Conservation (phyloP, 306 rosid species). For the Fragaria nilgerrensis region DNA sequence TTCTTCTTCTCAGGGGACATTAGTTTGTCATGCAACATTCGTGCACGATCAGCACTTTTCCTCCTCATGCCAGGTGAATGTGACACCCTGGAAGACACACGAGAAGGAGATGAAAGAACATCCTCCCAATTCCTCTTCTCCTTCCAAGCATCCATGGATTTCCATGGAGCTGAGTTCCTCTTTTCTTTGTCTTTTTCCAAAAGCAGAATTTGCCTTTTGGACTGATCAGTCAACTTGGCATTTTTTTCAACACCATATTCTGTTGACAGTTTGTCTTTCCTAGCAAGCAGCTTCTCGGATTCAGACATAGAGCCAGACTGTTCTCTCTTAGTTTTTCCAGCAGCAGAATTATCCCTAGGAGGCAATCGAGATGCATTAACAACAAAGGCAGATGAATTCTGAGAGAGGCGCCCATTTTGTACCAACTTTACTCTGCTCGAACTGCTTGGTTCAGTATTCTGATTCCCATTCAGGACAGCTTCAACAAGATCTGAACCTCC, state of each 20-base stretch:
- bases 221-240: slow-evolving; percentile 45
- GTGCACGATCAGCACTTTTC: slow-evolving; percentile 91
- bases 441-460: slow-evolving; percentile 36
- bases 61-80: slow-evolving; percentile 81
- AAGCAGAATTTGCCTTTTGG: slow-evolving; percentile 46
- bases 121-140: slow-evolving; percentile 97
- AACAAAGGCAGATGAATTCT: slow-evolving; percentile 35
- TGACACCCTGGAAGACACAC: slow-evolving; percentile 75
- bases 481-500: slow-evolving; percentile 42
- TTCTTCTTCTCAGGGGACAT: slow-evolving; percentile 97
- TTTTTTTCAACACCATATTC: slow-evolving; percentile 57
- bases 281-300: slow-evolving; percentile 51
- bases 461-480: slow-evolving; percentile 33
- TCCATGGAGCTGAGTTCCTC: slow-evolving; percentile 64
- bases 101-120: slow-evolving; percentile 85
- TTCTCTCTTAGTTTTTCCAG: slow-evolving; percentile 66
- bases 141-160: slow-evolving; percentile 96
- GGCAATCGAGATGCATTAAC: slow-evolving; percentile 53
- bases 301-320: slow-evolving; percentile 57
- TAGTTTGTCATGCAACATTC: slow-evolving; percentile 84
- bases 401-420: slow-evolving; percentile 45
- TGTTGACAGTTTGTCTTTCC: slow-evolving; percentile 51
- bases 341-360: slow-evolving; percentile 43
- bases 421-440: slow-evolving; percentile 36
- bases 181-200: slow-evolving; percentile 73